Evolutionary conservation across 2,329 filamentous ascomycete genomes (phyloP), one percentile per base, ranked within the genome.

Genomic region (Penicillium digitatum): DNA sequence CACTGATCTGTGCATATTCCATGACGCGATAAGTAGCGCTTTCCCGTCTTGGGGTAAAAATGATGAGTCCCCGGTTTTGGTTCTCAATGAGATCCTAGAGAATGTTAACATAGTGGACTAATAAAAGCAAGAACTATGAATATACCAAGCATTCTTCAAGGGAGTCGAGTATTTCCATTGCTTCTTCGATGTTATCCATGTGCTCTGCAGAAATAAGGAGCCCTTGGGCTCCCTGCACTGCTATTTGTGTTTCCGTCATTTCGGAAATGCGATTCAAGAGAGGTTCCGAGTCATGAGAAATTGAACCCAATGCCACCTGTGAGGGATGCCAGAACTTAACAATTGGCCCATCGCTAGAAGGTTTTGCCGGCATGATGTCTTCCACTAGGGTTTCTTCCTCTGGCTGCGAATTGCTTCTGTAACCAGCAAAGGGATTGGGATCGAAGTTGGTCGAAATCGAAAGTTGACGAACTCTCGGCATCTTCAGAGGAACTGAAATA

Each of bases 111-210:
- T 6, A n/a, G 10, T 6, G 7, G 3, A 37, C 12, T 16, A 10
- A 0, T 2, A 27, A 31, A 14, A 24, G 3, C 3, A 14, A 11
- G 14, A 37, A 11, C 12, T 1, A 20, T 14, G 8, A 38, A 27
- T 24, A 27, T 54, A 54, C 52, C 29, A 49, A 35, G 32, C 52
- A 54, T 44, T 37, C 46, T 12, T 40, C 45, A 38, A 50, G 31
- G 12, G 29, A 31, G n/a, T 40, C n/a, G 16, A 54, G 52, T 38
- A 20, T 38, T 27, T 38, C 24, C 16, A 38, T 37, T 24, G 46
- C 38, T 16, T n/a, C 10, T 5, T 35, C 14, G 9, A 43, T 31
- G 11, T 50, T 22, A 7, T 26, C 24, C 31, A 35, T 31, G 8
- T 9, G 3, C 10, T 27, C 18, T 16, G 45, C 52, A 35, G 37